Conservation (phyloP, 1,284 basidiomycete species). For the Sanghuangporus baumii region DNA sequence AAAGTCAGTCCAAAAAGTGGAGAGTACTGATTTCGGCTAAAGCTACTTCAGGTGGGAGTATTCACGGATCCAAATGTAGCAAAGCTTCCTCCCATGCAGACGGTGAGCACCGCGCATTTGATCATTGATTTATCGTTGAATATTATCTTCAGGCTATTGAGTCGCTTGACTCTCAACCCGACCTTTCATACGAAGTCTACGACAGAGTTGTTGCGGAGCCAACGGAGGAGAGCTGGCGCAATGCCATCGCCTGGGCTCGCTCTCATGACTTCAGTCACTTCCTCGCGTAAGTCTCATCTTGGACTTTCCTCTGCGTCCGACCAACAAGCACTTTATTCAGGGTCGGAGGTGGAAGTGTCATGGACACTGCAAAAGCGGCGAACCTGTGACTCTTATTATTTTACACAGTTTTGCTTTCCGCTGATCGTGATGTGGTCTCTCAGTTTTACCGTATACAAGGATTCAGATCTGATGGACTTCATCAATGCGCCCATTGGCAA, state of each 20-base stretch:
- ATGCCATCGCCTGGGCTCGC: constrained; percentile 87
- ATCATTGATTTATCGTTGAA: constrained; percentile 6
- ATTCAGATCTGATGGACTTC: constrained; percentile 90
- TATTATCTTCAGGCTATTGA: constrained; percentile 55
- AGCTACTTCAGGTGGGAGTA: constrained; percentile 71
- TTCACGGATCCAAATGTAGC: constrained; percentile 89
- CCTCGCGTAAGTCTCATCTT: constrained; percentile 60
- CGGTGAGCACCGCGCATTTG: constrained; percentile 34
- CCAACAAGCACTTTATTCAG: constrained; percentile 32
- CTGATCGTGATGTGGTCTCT: background rate
- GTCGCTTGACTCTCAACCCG: constrained; percentile 65
- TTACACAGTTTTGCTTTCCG: constrained; percentile 4
- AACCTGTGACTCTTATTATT: constrained; percentile 59
- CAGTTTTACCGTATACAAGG: constrained; percentile 84
- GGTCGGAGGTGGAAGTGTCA: constrained; percentile 93
- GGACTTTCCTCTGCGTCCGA: constrained; percentile 1
- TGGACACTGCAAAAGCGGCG: constrained; percentile 92
- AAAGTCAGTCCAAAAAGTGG: constrained; percentile 43
- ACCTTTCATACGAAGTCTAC: constrained; percentile 80
- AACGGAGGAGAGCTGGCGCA: constrained; percentile 83
- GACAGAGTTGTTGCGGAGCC: constrained; percentile 87
- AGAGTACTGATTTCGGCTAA: constrained; percentile 16
- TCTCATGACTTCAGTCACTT: constrained; percentile 89
- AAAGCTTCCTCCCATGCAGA: constrained; percentile 78
- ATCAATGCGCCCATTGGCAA: constrained; percentile 96